These are phyloP conservation scores for Dactylis glomerata DNA, from an alignment of 176 grass and related monocot species.

Conservation along the genomic window DNA sequence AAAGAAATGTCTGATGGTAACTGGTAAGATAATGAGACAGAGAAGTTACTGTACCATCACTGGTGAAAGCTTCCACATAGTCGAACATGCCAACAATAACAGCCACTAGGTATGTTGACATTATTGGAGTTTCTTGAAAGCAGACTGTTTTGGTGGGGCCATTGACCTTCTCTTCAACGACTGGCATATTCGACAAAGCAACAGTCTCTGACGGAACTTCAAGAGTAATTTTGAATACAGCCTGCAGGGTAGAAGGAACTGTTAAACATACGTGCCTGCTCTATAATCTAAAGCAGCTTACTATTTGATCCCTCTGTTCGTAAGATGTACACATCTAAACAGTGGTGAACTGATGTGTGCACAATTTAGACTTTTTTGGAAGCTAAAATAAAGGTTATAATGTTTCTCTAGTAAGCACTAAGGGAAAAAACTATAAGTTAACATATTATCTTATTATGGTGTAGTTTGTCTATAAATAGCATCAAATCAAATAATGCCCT, in stretches of 20 bases:
- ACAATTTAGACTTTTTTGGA: background rate
- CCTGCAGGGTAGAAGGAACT: constrained; percentile 37
- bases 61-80: constrained; percentile 73
- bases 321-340: constrained; percentile 6
- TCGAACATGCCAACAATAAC: constrained; percentile 92
- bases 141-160: constrained; percentile 62
- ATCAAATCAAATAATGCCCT: background rate
- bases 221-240: constrained; percentile 87
- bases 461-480: background rate
- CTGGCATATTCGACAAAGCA: constrained; percentile 96
- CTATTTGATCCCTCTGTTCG: constrained; percentile 10
- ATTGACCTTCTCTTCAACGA: constrained; percentile 77
- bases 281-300: constrained; percentile 4
- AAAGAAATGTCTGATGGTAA: background rate
- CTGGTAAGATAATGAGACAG: constrained; percentile 24
- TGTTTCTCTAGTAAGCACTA: background rate
- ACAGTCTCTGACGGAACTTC: constrained; percentile 73
- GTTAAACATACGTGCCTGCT: constrained; percentile 1
- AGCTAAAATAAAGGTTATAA: constrained; percentile 1
- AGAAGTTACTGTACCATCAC: constrained; percentile 61
- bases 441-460: background rate
- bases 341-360: background rate
- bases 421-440: background rate
- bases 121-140: constrained; percentile 91
- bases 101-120: constrained; percentile 94